These are phyloP conservation scores for Chlamydomonas sp. DNA, from an alignment of 139 green algal species.

Conservation along the genomic window DNA sequence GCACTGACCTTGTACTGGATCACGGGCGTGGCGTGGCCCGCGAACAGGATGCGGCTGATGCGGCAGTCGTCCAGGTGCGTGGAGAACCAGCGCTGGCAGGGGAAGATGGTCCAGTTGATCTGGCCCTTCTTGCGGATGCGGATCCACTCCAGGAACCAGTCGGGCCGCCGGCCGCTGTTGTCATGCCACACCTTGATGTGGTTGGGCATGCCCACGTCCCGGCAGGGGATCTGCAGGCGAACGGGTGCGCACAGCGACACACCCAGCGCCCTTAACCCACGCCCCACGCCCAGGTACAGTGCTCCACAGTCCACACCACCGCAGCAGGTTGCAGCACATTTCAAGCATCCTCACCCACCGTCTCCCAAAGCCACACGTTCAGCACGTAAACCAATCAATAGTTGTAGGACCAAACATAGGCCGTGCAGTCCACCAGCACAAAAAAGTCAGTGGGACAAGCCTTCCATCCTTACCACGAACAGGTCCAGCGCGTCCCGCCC, in stretches of 20 bases:
- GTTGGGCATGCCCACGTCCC: slow-evolving; percentile 56
- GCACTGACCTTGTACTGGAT: slow-evolving; percentile 50
- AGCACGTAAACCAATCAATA: no score
- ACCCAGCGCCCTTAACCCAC: no score
- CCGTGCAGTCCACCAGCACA: no score
- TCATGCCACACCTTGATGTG: slow-evolving; percentile 77
- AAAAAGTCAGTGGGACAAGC: no score
- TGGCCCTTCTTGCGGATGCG: slow-evolving; percentile 62
- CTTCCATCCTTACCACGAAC: slow-evolving; percentile 45
- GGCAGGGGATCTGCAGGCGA: slow-evolving; percentile 49
- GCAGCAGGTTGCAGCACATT: no score
- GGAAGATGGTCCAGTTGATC: slow-evolving; percentile 62
- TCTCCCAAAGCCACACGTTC: no score
- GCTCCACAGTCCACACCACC: no score
- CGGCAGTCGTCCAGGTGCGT: slow-evolving; percentile 67
- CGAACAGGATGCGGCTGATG: slow-evolving; percentile 54
- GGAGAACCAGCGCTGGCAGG: slow-evolving; percentile 74
- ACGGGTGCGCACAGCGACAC: no score
- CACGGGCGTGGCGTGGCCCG: slow-evolving; percentile 41
- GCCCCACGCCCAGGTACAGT: no score
- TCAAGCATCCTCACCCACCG: no score
- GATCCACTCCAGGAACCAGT: slow-evolving; percentile 78
- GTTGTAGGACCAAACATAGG: no score
- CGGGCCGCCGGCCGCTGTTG: slow-evolving; percentile 65
- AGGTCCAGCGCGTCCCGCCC: slow-evolving; percentile 42